Percentiles rank a stretch among this genome's conserved stretches.
Conservation (phyloP, 352 stramenopile genomes). For the Plasmopara viticola region DNA sequence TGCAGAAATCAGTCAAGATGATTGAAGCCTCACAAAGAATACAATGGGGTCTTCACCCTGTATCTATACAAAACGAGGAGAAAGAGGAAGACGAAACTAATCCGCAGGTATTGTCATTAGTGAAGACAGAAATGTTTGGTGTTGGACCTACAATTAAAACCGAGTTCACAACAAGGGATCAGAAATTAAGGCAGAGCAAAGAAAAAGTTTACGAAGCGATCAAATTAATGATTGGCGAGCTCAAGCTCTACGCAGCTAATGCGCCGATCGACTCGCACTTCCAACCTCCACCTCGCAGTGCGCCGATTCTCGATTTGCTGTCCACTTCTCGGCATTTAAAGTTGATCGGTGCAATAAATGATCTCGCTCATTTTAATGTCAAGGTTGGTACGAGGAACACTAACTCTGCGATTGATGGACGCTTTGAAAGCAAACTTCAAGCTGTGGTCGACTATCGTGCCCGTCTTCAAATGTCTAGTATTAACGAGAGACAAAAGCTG, state of each 20-base stretch:
- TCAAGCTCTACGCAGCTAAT: constrained; percentile 57
- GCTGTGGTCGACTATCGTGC: constrained; percentile 65
- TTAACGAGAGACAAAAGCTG: constrained; percentile 67
- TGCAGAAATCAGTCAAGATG: constrained; percentile 71
- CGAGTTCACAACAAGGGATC: constrained; percentile 68
- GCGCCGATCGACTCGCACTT: constrained; percentile 40
- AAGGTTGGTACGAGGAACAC: constrained; percentile 23
- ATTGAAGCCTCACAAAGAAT: constrained; percentile 72
- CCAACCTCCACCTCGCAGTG: constrained; percentile 42
- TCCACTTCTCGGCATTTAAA: constrained; percentile 71
- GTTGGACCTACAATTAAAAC: constrained; percentile 61
- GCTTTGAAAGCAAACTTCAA: constrained; percentile 57
- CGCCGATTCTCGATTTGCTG: constrained; percentile 57
- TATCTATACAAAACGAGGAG: constrained; percentile 16
- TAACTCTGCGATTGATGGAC: constrained; percentile 18
- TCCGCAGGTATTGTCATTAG: constrained; percentile 9
- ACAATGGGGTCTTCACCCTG: constrained; percentile 40
- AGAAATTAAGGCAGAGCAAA: constrained; percentile 56
- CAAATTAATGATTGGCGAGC: constrained; percentile 56
- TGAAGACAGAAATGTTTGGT: constrained; percentile 52
- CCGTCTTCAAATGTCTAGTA: constrained; percentile 62
- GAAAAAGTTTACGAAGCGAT: constrained; percentile 50
- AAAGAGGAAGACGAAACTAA: constrained; percentile 15
- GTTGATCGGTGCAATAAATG: constrained; percentile 64
- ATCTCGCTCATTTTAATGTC: constrained; percentile 57